phyloP scores from a whole-genome alignment of 352 stramenopile species.

The Phytopythium cucurbitacearum region DNA sequence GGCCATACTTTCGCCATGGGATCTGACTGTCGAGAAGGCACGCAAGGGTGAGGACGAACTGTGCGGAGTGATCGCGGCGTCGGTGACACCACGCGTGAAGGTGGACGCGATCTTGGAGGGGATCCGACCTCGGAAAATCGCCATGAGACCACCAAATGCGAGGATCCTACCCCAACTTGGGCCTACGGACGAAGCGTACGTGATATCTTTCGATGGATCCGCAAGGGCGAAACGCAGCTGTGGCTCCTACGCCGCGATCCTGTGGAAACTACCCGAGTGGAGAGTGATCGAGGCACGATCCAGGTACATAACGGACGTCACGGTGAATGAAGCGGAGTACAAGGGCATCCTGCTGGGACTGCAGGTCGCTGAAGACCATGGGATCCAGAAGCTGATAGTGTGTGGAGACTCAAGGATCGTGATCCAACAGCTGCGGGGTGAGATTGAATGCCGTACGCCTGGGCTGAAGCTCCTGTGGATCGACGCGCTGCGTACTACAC shows the following conservation, averaged over 20 bases:
- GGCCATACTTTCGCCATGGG: slow-evolving; percentile 6
- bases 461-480: too few species aligned
- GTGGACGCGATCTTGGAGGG: not conserved
- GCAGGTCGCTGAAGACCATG: not conserved
- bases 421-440: too few species aligned
- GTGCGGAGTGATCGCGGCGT: slow-evolving; percentile 4
- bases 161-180: slow-evolving; percentile 1
- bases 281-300: not conserved
- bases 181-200: not conserved
- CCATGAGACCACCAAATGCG: too few species aligned
- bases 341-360: slow-evolving; percentile 2
- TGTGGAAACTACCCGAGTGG: slow-evolving; percentile 13
- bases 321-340: slow-evolving; percentile 21
- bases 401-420: slow-evolving; percentile 11
- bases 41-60: slow-evolving; percentile 10
- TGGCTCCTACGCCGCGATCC: slow-evolving; percentile 8
- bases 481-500: too few species aligned
- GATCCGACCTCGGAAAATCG: not conserved
- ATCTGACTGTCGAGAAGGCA: slow-evolving; percentile 1
- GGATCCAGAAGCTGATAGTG: not conserved
- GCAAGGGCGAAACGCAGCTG: slow-evolving; percentile 3
- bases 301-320: not conserved
- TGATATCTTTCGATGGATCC: slow-evolving; percentile 16
- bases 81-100: not conserved
- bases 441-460: too few species aligned